phyloP scores from a whole-genome alignment of 2,329 filamentous ascomycete species.

The Polychaeton citri region DNA sequence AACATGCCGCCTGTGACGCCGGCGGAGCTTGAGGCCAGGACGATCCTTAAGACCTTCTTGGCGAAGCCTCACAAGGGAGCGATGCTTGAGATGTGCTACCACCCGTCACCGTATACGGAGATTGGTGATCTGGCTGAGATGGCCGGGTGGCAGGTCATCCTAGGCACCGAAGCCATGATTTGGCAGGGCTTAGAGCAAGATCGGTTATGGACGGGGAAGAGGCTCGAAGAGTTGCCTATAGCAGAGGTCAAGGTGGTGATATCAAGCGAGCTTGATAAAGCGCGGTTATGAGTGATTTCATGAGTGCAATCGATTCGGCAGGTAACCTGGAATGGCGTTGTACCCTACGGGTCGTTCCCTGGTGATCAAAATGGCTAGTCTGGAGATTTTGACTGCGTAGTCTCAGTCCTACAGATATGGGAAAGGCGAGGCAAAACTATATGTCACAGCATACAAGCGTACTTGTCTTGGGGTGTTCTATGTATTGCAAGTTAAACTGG shows the following conservation, averaged over 20 bases:
- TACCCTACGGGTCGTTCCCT: no score
- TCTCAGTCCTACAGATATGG: no score
- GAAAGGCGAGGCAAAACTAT: no score
- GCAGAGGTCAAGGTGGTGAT: conserved; percentile 44
- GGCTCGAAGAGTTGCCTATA: conserved; percentile 46
- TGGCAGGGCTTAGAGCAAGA: conserved; percentile 60
- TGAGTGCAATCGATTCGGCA: no score
- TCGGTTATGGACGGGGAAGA: conserved; percentile 49
- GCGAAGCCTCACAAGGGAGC: conserved; percentile 46
- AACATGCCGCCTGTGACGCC: conserved; percentile 57
- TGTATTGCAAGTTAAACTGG: no score
- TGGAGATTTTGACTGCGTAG: no score
- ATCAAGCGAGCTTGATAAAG: conserved; percentile 17
- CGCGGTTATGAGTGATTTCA: background rate
- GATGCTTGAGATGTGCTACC: conserved; percentile 74
- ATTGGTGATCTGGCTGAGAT: conserved; percentile 48
- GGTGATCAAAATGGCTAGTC: no score
- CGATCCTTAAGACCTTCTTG: conserved; percentile 40
- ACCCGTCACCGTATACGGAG: conserved; percentile 55
- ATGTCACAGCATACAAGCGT: no score
- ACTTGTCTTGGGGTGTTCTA: no score
- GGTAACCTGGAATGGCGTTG: no score
- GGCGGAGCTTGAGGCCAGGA: conserved; percentile 48
- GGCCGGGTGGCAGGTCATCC: conserved; percentile 58
- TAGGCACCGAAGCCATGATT: conserved; percentile 65